Evolutionary conservation across 176 grass and related monocot genomes (phyloP).

Genomic region (Hyparrhenia diplandra): DNA sequence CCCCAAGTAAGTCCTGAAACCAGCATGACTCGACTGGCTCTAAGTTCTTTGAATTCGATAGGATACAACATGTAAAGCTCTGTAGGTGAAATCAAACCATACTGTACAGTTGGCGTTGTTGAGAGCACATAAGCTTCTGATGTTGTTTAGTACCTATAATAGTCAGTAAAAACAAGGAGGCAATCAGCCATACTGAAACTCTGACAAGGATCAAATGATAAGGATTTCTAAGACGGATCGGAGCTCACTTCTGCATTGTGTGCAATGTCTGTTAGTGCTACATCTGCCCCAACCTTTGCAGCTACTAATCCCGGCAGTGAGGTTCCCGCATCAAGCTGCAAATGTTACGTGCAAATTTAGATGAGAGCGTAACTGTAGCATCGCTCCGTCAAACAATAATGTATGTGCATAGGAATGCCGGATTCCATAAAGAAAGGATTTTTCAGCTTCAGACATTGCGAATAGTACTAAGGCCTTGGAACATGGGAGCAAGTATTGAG

Average conservation of each 20-base stretch:
- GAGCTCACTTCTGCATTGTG: no score
- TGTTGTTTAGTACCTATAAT: constrained; percentile 71
- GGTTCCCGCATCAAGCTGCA: constrained; percentile 71
- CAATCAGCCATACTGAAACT: not conserved
- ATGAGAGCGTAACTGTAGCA: not conserved
- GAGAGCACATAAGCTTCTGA: constrained; percentile 54
- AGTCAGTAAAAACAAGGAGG: constrained; percentile 12
- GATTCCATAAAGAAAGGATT: not conserved
- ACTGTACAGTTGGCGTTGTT: constrained; percentile 59
- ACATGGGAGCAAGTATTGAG: not conserved
- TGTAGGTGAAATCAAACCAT: constrained; percentile 16
- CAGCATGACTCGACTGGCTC: constrained; percentile 11
- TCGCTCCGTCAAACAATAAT: not conserved
- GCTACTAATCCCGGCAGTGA: constrained; percentile 81
- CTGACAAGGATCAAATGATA: not conserved
- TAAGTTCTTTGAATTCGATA: not conserved
- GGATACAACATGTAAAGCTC: not conserved
- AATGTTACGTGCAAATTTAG: not conserved
- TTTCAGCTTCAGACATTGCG: not conserved
- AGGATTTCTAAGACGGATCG: no score
- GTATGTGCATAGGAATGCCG: not conserved
- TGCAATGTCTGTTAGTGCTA: constrained; percentile 32
- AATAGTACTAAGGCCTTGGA: not conserved
- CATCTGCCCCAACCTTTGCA: constrained; percentile 66
- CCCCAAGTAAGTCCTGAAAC: constrained; percentile 81